These are phyloP conservation scores for Drechslerella dactyloides DNA, from an alignment of 2,329 filamentous ascomycete species.

Conservation along the genomic window DNA sequence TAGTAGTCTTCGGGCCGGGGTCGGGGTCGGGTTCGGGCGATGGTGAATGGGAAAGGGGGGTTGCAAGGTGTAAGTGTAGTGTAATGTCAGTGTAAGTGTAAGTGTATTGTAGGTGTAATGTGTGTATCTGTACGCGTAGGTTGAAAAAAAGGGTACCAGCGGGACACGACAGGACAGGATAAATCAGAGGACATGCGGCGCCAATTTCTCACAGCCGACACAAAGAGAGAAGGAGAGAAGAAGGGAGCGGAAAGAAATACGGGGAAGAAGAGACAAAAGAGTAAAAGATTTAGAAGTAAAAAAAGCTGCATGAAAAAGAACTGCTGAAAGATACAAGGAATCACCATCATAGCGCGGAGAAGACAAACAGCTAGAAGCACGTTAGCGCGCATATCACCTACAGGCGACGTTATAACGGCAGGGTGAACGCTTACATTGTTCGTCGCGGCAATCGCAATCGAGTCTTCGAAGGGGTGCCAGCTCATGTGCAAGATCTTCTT, in stretches of 20 bases:
- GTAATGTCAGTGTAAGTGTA: too few relatives aligned
- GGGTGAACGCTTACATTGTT: conserved; percentile 81
- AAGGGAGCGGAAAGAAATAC: neutral
- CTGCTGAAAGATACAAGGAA: conserved; percentile 2
- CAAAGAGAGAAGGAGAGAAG: conserved; percentile 2
- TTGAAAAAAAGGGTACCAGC: neutral
- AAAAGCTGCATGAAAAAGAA: conserved; percentile 1
- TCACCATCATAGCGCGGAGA: conserved; percentile 70
- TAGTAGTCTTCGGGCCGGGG: too few relatives aligned
- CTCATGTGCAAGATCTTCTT: conserved; percentile 99
- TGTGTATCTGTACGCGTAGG: too few relatives aligned
- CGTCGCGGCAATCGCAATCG: conserved; percentile 97
- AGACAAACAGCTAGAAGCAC: conserved; percentile 71
- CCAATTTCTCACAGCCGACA: conserved; percentile 1
- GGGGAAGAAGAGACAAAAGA: conserved; percentile 6
- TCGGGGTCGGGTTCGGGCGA: too few relatives aligned
- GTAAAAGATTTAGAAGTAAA: conserved; percentile 29
- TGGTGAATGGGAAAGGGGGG: too few relatives aligned
- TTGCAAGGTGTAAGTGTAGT: too few relatives aligned
- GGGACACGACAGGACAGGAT: neutral
- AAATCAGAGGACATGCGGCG: neutral
- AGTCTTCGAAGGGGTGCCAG: conserved; percentile 99
- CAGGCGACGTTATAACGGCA: neutral
- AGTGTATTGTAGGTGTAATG: too few relatives aligned
- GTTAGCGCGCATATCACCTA: conserved; percentile 6